phyloP scores from a whole-genome alignment of 176 grass and related monocot genomes.

The Secale cereale region DNA sequence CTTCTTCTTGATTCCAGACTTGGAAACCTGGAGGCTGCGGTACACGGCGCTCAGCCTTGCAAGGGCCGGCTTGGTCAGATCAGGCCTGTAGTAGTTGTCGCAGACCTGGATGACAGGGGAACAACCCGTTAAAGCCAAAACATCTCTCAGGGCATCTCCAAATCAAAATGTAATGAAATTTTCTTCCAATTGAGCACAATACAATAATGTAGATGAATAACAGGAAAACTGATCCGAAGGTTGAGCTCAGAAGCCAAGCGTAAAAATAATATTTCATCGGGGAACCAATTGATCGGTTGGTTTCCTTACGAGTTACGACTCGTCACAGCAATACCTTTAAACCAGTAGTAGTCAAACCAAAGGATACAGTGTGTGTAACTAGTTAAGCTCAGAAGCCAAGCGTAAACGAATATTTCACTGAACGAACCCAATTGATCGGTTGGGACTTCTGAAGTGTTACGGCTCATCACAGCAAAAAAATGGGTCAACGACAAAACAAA shows the following conservation, averaged over 20 bases:
- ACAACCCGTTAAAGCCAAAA: background rate
- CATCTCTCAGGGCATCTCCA: background rate
- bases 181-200: background rate
- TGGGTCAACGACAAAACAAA: background rate
- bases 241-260: slow-evolving; percentile 74
- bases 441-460: slow-evolving; percentile 58
- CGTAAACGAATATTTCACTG: slow-evolving; percentile 72
- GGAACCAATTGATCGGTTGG: slow-evolving; percentile 48
- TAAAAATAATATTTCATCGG: slow-evolving; percentile 41
- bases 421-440: slow-evolving; percentile 56
- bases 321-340: background rate
- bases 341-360: background rate
- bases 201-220: background rate
- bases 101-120: slow-evolving; percentile 32
- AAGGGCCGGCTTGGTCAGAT: slow-evolving; percentile 73
- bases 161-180: background rate
- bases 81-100: slow-evolving; percentile 77
- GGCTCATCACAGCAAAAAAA: slow-evolving; percentile 62
- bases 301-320: slow-evolving; percentile 59
- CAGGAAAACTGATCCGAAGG: background rate
- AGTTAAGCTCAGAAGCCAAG: slow-evolving; percentile 83
- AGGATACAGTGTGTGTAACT: background rate
- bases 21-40: slow-evolving; percentile 78
- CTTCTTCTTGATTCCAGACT: slow-evolving; percentile 86
- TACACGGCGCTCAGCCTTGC: slow-evolving; percentile 60